Percentiles rank a stretch among this genome's conserved stretches.
Conservation (phyloP, 225 moss, liverwort and hornwort species). For the Climacium dendroides region DNA sequence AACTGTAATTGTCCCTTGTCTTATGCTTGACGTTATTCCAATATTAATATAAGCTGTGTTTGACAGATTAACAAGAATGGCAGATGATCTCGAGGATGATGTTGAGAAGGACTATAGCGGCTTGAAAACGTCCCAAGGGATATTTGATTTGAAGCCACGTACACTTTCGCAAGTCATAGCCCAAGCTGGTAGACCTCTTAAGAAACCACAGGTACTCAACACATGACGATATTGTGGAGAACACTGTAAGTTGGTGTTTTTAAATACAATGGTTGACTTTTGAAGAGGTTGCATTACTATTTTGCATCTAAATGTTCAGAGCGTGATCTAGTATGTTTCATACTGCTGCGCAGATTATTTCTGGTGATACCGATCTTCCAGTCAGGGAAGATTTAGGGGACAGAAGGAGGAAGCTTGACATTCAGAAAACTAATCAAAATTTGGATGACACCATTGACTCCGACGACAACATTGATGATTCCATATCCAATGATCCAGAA, state of each 20-base stretch:
- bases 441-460: neutral
- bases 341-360: slow-evolving; percentile 32
- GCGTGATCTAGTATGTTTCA: neutral
- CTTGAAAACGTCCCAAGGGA: slow-evolving; percentile 7
- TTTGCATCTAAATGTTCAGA: neutral
- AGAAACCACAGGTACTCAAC: slow-evolving; percentile 52
- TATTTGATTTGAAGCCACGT: slow-evolving; percentile 27
- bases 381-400: slow-evolving; percentile 80
- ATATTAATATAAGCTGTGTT: neutral
- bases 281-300: neutral
- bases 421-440: slow-evolving; percentile 35
- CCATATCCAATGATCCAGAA: slow-evolving; percentile 17
- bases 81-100: slow-evolving; percentile 83
- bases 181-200: slow-evolving; percentile 70
- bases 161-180: slow-evolving; percentile 88
- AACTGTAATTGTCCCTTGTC: neutral
- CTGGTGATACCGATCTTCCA: slow-evolving; percentile 91
- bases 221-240: neutral
- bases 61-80: slow-evolving; percentile 53
- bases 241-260: neutral
- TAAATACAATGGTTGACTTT: neutral
- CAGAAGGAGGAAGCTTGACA: slow-evolving; percentile 74
- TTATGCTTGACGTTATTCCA: neutral
- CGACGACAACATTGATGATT: slow-evolving; percentile 9
- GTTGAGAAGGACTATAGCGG: slow-evolving; percentile 36